Base-by-base conservation (phyloP, 331 rosid genomes). In the Acacia pycnantha region DNA sequence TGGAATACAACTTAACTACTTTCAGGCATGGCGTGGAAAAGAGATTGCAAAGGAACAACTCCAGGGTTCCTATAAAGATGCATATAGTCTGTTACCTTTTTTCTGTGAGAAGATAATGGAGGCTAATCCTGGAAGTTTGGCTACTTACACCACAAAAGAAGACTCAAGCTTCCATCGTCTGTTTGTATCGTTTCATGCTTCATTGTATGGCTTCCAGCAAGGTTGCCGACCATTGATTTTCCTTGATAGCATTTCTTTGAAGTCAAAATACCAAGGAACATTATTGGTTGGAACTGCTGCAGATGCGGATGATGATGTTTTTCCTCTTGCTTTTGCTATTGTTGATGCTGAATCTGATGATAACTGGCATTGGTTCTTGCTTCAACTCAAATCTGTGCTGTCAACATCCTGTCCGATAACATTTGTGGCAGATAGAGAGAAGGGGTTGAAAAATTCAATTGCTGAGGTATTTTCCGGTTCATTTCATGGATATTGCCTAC, bases 1-100 rank as follows among this genome's bases (percentile, higher is more conserved):
- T 81, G 98, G 98, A 79, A 90, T 95, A 82, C 97, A 93, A 85
- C 88, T 95, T 37, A 95, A 95, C 88, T 95, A 95, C 88, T 95
- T 95, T 77, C 98, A 95, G 82, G 98, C 98, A 59, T 95, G 98
- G 98, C 98, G 98, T 33, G 98, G 98, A 76, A 95, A 95, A 90
- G 98, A 95, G 88, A 93, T 95, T 85, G 98, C 98, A 33, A 95
- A 92, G 89, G 98, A 95, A 88, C 98, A 95, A 88, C 98, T 95
- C 85, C 98, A 92, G 92, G 98, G 98, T 76, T 95, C 98, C 19
- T 93, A 89, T 85, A 93, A 95, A 79, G 96, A 93, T 68, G 98
- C 98, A 54, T 95, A 95, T 77, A 89, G 86, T 81, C 98, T 88
- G 85, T 86, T 95, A 65, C 98, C 98, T 13, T 66, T 89, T 70